Conservation (phyloP, 805 yeast species). For the Lipomyces orientalis region DNA sequence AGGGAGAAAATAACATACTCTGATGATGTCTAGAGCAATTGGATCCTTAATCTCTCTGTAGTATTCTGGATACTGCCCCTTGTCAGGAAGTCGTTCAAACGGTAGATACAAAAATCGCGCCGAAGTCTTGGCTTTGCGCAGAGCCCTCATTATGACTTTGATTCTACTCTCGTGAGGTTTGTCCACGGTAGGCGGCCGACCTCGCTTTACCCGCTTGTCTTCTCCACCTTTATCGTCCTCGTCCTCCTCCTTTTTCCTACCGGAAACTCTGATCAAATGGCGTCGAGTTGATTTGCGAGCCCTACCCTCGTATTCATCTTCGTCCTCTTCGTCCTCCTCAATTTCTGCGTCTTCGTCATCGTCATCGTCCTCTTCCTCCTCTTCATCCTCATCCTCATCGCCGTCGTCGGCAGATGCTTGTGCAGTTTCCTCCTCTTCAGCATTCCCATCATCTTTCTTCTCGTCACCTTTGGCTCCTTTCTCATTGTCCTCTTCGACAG, state of each 20-base stretch:
- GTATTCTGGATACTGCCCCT: slow-evolving; percentile 82
- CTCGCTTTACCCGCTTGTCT: slow-evolving; percentile 66
- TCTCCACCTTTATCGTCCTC: slow-evolving; percentile 43
- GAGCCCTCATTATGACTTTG: slow-evolving; percentile 79
- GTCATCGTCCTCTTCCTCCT: slow-evolving; percentile 39
- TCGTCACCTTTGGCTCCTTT: not conserved
- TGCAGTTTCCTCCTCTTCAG: slow-evolving; percentile 16
- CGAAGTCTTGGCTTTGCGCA: slow-evolving; percentile 71
- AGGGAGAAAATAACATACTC: slow-evolving; percentile 10
- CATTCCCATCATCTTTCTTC: not conserved
- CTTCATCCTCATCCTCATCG: slow-evolving; percentile 41
- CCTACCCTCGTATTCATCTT: slow-evolving; percentile 41
- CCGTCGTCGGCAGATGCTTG: slow-evolving; percentile 33
- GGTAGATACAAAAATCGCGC: slow-evolving; percentile 24
- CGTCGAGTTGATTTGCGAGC: slow-evolving; percentile 14
- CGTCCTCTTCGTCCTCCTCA: slow-evolving; percentile 43
- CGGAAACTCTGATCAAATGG: slow-evolving; percentile 17
- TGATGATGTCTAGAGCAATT: slow-evolving; percentile 60
- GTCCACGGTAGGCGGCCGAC: slow-evolving; percentile 90
- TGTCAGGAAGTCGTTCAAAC: slow-evolving; percentile 60
- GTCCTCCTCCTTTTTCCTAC: slow-evolving; percentile 35
- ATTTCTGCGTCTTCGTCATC: slow-evolving; percentile 37
- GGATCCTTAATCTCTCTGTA: slow-evolving; percentile 67
- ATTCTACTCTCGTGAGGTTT: slow-evolving; percentile 91
- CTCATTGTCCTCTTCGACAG: not conserved